These are phyloP conservation scores for Peronospora destructor DNA, from an alignment of 352 stramenopile species.

Conservation along the genomic window DNA sequence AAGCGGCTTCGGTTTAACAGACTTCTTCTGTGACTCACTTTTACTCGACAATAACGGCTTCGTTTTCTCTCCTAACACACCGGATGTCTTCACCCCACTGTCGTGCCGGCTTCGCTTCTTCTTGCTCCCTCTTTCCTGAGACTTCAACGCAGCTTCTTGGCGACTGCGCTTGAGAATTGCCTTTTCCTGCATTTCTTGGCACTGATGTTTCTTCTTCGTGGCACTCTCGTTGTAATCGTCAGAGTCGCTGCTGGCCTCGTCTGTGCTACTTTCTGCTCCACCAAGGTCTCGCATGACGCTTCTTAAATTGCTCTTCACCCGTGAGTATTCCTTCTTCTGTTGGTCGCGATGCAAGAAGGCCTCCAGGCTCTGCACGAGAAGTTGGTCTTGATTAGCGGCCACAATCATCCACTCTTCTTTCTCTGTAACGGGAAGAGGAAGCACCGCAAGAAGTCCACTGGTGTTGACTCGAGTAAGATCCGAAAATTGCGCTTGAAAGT, in stretches of 20 bases:
- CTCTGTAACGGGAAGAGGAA: slow-evolving; percentile 45
- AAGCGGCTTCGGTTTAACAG: slow-evolving; percentile 11
- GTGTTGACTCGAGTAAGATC: slow-evolving; percentile 73
- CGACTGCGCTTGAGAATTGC: slow-evolving; percentile 17
- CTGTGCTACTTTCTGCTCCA: slow-evolving; percentile 23
- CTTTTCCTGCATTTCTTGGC: slow-evolving; percentile 14
- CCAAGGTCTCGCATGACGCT: slow-evolving; percentile 41
- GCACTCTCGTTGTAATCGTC: slow-evolving; percentile 9
- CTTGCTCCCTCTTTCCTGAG: slow-evolving; percentile 17
- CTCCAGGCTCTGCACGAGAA: slow-evolving; percentile 61
- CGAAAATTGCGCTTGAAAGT: slow-evolving; percentile 69
- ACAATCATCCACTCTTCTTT: slow-evolving; percentile 76
- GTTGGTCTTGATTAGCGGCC: slow-evolving; percentile 59
- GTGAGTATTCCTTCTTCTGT: slow-evolving; percentile 35
- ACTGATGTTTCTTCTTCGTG: slow-evolving; percentile 21
- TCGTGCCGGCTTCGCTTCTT: slow-evolving; percentile 18
- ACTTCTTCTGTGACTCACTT: slow-evolving; percentile 10
- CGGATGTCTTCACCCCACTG: slow-evolving; percentile 3
- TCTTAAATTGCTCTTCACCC: slow-evolving; percentile 41
- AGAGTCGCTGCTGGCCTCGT: slow-evolving; percentile 24
- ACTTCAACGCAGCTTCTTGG: slow-evolving; percentile 11
- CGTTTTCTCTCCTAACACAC: slow-evolving; percentile 12
- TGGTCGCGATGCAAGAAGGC: slow-evolving; percentile 60
- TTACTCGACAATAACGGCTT: slow-evolving; percentile 4
- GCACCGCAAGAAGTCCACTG: slow-evolving; percentile 51